Conservation (phyloP, 805 yeast genomes). For the Wickerhamiella galacta region DNA sequence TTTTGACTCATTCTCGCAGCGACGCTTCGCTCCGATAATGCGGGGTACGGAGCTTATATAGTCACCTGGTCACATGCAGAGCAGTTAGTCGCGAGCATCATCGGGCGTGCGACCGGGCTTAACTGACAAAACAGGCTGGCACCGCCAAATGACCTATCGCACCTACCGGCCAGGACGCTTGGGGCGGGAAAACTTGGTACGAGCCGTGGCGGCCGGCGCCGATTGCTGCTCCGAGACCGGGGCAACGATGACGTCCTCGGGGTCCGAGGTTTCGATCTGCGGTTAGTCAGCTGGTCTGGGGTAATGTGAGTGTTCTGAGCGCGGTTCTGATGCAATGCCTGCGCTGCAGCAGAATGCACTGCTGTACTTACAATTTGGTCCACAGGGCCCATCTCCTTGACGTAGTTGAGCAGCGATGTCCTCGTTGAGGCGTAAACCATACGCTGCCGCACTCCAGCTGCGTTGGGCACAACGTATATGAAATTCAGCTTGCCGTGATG, state of each 20-base stretch:
- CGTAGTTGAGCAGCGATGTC: conserved; percentile 17
- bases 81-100: no score
- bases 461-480: conserved; percentile 78
- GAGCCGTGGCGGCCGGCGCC: neutral
- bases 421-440: conserved; percentile 83
- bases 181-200: conserved; percentile 13
- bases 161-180: conserved; percentile 17
- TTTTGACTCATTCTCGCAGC: conserved; percentile 7
- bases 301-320: neutral
- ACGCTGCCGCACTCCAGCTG: conserved; percentile 74
- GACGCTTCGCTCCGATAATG: neutral
- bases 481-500: conserved; percentile 28
- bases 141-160: no score
- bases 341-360: no score
- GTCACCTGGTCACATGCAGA: no score
- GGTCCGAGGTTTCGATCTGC: conserved; percentile 6
- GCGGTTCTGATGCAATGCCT: conserved; percentile 4
- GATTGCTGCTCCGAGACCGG: neutral
- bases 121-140: no score
- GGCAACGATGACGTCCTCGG: conserved; percentile 1
- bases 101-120: no score
- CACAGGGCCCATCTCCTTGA: conserved; percentile 10
- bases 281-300: conserved; percentile 2
- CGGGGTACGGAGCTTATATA: neutral
- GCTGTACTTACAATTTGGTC: conserved; percentile 13